Conservation (phyloP, 1,139 yeast genomes). For the Protomyces inundatus region DNA sequence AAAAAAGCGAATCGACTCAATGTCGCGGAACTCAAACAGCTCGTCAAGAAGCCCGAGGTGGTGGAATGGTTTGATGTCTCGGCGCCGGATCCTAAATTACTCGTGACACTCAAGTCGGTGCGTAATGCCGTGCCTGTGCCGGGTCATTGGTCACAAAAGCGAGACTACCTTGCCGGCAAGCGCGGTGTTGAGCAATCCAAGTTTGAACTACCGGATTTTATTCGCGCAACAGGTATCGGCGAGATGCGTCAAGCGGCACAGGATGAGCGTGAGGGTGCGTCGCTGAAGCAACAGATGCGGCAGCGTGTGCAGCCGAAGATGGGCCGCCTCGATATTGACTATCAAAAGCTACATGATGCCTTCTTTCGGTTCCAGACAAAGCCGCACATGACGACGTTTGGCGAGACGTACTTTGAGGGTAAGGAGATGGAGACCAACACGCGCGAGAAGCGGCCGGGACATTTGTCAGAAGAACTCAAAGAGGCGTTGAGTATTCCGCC, state of each 20-base stretch:
- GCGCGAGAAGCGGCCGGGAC: slow-evolving; percentile 59
- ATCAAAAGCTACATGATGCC: slow-evolving; percentile 74
- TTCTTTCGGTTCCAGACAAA: slow-evolving; percentile 75
- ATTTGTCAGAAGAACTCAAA: slow-evolving; percentile 53
- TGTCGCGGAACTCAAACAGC: slow-evolving; percentile 61
- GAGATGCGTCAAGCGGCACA: slow-evolving; percentile 63
- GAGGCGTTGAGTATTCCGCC: slow-evolving; percentile 66
- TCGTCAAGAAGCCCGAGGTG: slow-evolving; percentile 58
- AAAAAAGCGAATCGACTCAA: slow-evolving; percentile 56
- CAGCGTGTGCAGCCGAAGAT: slow-evolving; percentile 85
- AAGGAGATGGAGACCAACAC: slow-evolving; percentile 52
- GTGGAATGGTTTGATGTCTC: slow-evolving; percentile 87
- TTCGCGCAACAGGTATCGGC: slow-evolving; percentile 77
- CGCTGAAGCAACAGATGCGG: slow-evolving; percentile 69
- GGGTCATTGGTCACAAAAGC: slow-evolving; percentile 71
- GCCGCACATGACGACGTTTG: slow-evolving; percentile 63
- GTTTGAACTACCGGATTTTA: slow-evolving; percentile 71
- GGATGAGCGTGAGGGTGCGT: slow-evolving; percentile 48
- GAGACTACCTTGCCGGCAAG: slow-evolving; percentile 70
- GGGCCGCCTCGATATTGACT: slow-evolving; percentile 83
- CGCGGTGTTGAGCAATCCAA: slow-evolving; percentile 68
- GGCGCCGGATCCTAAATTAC: slow-evolving; percentile 68
- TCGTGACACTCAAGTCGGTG: slow-evolving; percentile 58
- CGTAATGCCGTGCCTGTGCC: slow-evolving; percentile 76
- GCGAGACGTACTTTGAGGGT: slow-evolving; percentile 78